Percentiles rank a stretch among this genome's conserved stretches.
These are phyloP conservation scores for Aspergillus bombycis DNA, from an alignment of 2,329 filamentous ascomycete species.

Conservation along the genomic window DNA sequence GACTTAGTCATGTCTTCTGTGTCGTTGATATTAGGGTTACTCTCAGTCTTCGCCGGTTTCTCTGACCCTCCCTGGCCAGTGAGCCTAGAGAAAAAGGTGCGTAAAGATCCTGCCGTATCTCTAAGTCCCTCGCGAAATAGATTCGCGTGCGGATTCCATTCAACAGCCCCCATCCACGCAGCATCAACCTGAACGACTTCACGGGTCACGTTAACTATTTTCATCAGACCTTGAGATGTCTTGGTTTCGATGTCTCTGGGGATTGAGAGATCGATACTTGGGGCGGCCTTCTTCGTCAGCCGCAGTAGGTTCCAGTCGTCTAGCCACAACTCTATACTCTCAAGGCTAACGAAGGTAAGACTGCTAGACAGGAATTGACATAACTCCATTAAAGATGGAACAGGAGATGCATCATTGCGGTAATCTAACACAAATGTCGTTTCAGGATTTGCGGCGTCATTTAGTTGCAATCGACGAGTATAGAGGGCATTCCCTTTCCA, in stretches of 20 bases:
- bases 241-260: conserved; percentile 78
- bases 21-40: conserved; percentile 63
- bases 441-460: conserved; percentile 65
- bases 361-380: conserved; percentile 93
- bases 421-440: conserved; percentile 97
- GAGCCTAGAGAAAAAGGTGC: conserved; percentile 80
- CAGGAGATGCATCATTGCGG: conserved; percentile 80
- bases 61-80: conserved; percentile 59
- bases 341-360: conserved; percentile 89
- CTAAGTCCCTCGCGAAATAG: conserved; percentile 42
- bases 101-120: conserved; percentile 63
- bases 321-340: conserved; percentile 85
- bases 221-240: conserved; percentile 89
- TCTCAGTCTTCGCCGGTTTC: conserved; percentile 46
- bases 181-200: conserved; percentile 93
- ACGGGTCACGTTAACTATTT: conserved; percentile 75
- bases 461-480: conserved; percentile 79
- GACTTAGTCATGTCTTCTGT: conserved; percentile 72
- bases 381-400: conserved; percentile 83
- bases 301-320: conserved; percentile 82
- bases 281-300: conserved; percentile 83
- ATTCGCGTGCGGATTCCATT: conserved; percentile 70
- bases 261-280: conserved; percentile 70
- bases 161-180: conserved; percentile 81
- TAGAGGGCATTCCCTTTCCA: conserved; percentile 99